phyloP scores from a whole-genome alignment of 2,329 filamentous ascomycete genomes.

The Alternaria solani region DNA sequence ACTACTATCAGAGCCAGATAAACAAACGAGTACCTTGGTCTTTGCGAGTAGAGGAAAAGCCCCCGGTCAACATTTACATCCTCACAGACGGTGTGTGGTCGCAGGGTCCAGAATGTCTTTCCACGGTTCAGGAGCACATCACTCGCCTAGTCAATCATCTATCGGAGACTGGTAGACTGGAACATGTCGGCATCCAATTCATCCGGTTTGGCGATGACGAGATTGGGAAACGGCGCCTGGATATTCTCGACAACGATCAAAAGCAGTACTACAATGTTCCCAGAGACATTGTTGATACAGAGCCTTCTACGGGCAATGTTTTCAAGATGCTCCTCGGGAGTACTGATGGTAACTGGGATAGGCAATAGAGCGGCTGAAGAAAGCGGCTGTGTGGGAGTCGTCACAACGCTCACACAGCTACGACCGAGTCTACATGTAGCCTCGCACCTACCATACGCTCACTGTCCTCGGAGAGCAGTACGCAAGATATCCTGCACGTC shows the following conservation, averaged over 20 bases:
- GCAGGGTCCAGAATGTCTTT: conserved; percentile 11
- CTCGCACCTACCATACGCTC: no score
- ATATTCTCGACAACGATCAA: conserved; percentile 17
- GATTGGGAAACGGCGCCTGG: conserved; percentile 17
- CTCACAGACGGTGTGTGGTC: conserved; percentile 33
- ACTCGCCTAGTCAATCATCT: conserved; percentile 4
- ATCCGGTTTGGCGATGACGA: conserved; percentile 30
- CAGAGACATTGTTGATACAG: conserved; percentile 27
- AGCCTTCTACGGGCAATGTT: conserved; percentile 16
- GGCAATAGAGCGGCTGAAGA: no score
- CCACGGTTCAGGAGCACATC: neutral
- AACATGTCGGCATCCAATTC: conserved; percentile 29
- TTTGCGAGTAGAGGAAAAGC: neutral
- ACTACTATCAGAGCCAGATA: neutral
- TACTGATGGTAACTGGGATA: conserved; percentile 12
- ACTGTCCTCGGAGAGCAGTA: no score
- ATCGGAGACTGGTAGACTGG: conserved; percentile 1
- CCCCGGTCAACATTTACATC: conserved; percentile 11
- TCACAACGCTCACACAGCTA: no score
- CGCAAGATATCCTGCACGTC: no score
- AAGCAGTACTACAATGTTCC: conserved; percentile 4
- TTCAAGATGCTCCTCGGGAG: conserved; percentile 32
- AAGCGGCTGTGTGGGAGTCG: no score
- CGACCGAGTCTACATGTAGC: no score
- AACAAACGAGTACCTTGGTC: no score